Evolutionary conservation across 768 basidiomycete genomes (phyloP).

Genomic region (Agrocybe chaxingu): DNA sequence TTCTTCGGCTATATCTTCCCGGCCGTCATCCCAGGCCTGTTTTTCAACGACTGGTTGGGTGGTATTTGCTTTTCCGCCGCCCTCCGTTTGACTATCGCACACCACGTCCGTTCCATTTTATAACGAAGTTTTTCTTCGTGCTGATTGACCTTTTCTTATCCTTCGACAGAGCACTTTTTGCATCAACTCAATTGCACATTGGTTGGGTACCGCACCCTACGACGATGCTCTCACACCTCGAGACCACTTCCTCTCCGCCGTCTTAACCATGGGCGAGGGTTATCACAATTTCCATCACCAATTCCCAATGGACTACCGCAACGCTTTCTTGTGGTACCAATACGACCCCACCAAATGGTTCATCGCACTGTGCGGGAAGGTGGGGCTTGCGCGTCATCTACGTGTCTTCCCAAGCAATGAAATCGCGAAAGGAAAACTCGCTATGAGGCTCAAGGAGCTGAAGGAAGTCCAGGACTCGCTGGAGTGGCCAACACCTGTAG

Average conservation of each 20-base stretch:
- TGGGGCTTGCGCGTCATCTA: slow-evolving; percentile 79
- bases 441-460: slow-evolving; percentile 80
- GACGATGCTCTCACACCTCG: slow-evolving; percentile 77
- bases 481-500: slow-evolving; percentile 54
- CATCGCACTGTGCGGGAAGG: slow-evolving; percentile 57
- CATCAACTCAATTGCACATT: slow-evolving; percentile 87
- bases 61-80: slow-evolving; percentile 78
- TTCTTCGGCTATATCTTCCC: slow-evolving; percentile 74
- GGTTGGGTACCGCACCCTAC: slow-evolving; percentile 76
- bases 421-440: slow-evolving; percentile 74
- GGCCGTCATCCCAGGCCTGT: slow-evolving; percentile 60
- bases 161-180: slow-evolving; percentile 71
- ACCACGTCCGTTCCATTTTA: slow-evolving; percentile 58
- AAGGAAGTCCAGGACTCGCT: slow-evolving; percentile 60
- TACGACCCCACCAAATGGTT: slow-evolving; percentile 98
- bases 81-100: slow-evolving; percentile 67
- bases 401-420: slow-evolving; percentile 88
- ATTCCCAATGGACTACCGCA: slow-evolving; percentile 85
- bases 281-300: slow-evolving; percentile 93
- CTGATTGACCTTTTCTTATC: slow-evolving; percentile 4
- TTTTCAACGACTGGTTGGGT: slow-evolving; percentile 76
- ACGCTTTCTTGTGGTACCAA: slow-evolving; percentile 78
- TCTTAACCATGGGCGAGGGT: slow-evolving; percentile 84
- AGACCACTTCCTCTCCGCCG: slow-evolving; percentile 77
- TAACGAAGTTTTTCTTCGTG: slow-evolving; percentile 4